Evolutionary conservation across 108 stramenopile genomes (phyloP).

Genomic region (Stephanodiscus minutulus): DNA sequence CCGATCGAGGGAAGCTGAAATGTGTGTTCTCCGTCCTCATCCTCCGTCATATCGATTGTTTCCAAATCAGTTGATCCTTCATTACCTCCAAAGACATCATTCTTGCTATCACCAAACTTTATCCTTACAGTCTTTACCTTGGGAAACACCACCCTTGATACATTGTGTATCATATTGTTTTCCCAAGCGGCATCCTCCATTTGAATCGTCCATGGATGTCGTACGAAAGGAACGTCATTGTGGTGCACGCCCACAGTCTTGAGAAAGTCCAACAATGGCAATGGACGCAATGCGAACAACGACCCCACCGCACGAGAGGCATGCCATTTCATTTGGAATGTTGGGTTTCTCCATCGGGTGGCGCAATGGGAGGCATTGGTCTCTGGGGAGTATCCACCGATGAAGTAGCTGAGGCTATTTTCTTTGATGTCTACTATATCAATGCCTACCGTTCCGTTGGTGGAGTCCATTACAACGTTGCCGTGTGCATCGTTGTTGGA

Average conservation of each 20-base stretch:
- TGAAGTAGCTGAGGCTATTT: constrained; percentile 28
- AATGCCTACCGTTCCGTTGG: neutral
- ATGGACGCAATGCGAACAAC: constrained; percentile 64
- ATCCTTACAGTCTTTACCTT: constrained; percentile 19
- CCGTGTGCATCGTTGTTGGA: constrained; percentile 31
- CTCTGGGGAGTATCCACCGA: constrained; percentile 54
- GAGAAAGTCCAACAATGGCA: constrained; percentile 48
- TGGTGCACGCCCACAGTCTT: constrained; percentile 48
- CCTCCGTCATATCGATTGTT: constrained; percentile 11
- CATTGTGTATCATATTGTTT: constrained; percentile 24
- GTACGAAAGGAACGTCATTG: constrained; percentile 66
- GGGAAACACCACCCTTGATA: constrained; percentile 39
- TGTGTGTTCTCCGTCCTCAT: constrained; percentile 20
- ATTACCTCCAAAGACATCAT: constrained; percentile 29
- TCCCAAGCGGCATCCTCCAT: constrained; percentile 64
- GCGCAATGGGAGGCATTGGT: constrained; percentile 46
- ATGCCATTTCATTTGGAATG: constrained; percentile 64
- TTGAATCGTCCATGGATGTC: constrained; percentile 76
- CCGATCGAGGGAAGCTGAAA: constrained; percentile 57
- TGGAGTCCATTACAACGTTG: constrained; percentile 38
- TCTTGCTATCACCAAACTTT: constrained; percentile 24
- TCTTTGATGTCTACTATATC: neutral
- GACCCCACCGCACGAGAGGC: constrained; percentile 61
- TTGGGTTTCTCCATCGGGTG: constrained; percentile 35
- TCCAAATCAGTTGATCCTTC: neutral